Evolutionary conservation across 441 rosid genomes (phyloP).

Genomic region (Adansonia rubrostipa): DNA sequence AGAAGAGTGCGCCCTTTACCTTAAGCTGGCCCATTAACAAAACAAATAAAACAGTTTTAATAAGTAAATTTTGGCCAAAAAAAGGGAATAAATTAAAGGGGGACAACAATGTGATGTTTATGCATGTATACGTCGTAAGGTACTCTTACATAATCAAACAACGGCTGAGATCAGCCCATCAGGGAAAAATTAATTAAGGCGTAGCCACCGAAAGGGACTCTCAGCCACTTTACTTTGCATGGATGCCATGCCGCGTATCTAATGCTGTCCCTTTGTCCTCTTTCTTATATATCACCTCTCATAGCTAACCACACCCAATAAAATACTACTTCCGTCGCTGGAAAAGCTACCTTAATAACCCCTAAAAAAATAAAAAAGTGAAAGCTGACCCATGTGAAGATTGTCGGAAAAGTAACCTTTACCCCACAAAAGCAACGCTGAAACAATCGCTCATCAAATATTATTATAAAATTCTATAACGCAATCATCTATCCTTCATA

Average conservation of each 20-base stretch:
- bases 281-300: neutral
- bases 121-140: neutral
- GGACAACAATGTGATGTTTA: neutral
- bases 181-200: neutral
- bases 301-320: neutral
- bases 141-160: neutral
- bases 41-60: neutral
- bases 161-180: slow-evolving; percentile 21
- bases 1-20: neutral
- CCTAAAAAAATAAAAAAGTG: neutral
- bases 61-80: neutral
- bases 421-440: neutral
- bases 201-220: neutral
- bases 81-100: neutral
- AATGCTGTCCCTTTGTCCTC: neutral
- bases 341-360: neutral
- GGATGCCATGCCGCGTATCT: neutral
- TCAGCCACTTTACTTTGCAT: slow-evolving; percentile 18
- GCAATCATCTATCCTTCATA: neutral
- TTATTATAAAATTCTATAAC: neutral
- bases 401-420: slow-evolving; percentile 31
- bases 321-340: neutral
- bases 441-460: neutral
- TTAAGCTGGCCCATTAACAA: neutral
- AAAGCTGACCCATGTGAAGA: slow-evolving; percentile 28